phyloP scores from a whole-genome alignment of 495 filamentous ascomycete genomes.

The Hyphodiscus hymeniophilus region DNA sequence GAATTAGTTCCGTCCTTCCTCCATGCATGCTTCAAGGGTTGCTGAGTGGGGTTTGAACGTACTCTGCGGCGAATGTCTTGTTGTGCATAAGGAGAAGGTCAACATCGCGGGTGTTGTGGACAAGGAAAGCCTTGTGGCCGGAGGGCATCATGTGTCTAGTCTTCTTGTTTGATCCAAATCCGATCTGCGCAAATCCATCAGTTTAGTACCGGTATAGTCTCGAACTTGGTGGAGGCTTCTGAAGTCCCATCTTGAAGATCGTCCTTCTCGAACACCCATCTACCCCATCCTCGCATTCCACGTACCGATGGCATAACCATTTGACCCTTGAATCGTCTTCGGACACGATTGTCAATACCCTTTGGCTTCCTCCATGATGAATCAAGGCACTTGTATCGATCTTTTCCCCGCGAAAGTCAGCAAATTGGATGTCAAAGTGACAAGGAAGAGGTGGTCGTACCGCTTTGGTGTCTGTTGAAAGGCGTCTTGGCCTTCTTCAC shows the following conservation, averaged over 20 bases:
- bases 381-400: conserved; percentile 67
- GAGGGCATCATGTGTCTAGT: conserved; percentile 97
- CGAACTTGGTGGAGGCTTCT: not conserved
- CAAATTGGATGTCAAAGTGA: too few species aligned
- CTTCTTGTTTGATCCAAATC: conserved; percentile 97
- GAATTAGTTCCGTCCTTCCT: conserved; percentile 8
- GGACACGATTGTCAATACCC: conserved; percentile 93
- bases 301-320: conserved; percentile 97
- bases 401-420: too few species aligned
- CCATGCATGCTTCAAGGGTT: not conserved
- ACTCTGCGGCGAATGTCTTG: conserved; percentile 97
- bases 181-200: conserved; percentile 58
- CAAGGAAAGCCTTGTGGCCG: conserved; percentile 99
- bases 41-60: conserved; percentile 33
- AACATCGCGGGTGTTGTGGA: conserved; percentile 89
- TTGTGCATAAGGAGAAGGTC: conserved; percentile 99
- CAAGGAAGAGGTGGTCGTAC: too few species aligned
- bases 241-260: not conserved
- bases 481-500: too few species aligned
- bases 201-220: conserved; percentile 7
- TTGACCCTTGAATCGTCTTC: conserved; percentile 88
- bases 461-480: too few species aligned
- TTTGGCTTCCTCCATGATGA: conserved; percentile 96
- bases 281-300: conserved; percentile 20
- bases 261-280: conserved; percentile 4